Conservation (phyloP, 176 grass and related monocot genomes). For the Eleusine coracana region DNA sequence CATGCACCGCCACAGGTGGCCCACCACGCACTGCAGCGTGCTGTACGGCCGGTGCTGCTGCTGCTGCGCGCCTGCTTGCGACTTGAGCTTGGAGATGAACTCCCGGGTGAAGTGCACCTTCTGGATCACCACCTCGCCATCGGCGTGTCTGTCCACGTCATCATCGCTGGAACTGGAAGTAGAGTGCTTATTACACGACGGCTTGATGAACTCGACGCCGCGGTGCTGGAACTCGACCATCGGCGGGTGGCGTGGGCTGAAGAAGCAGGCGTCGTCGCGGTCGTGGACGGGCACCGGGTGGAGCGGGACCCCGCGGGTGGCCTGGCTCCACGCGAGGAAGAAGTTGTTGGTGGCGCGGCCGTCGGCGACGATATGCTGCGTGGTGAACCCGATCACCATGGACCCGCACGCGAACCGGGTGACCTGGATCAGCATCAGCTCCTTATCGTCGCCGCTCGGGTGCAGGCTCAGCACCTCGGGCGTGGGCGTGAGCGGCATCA, state of each 20-base stretch:
- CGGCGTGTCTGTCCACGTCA: background rate
- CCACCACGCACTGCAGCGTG: slow-evolving; percentile 41
- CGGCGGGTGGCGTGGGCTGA: slow-evolving; percentile 2
- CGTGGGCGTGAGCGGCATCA: background rate
- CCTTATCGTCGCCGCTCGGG: background rate
- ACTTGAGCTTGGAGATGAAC: slow-evolving; percentile 37
- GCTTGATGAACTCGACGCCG: slow-evolving; percentile 36
- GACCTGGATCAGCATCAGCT: slow-evolving; percentile 17
- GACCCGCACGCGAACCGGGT: slow-evolving; percentile 34
- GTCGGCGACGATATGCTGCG: slow-evolving; percentile 41
- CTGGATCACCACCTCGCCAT: slow-evolving; percentile 27
- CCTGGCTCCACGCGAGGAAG: slow-evolving; percentile 42
- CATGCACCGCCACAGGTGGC: slow-evolving; percentile 38
- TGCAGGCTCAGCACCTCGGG: background rate
- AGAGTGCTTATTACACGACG: background rate
- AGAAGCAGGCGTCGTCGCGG: slow-evolving; percentile 18
- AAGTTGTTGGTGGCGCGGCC: slow-evolving; percentile 40
- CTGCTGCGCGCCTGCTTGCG: slow-evolving; percentile 13
- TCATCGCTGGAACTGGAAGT: no score
- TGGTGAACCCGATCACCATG: slow-evolving; percentile 23
- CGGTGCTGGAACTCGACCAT: slow-evolving; percentile 38
- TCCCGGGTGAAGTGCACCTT: slow-evolving; percentile 35
- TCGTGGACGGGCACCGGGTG: slow-evolving; percentile 27
- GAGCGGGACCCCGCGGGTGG: slow-evolving; percentile 33
- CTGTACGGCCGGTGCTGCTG: slow-evolving; percentile 17